Evolutionary conservation across 2,329 filamentous ascomycete species (phyloP), one percentile per base, ranked within the genome.

Genomic region (Zymoseptoria crescenta): DNA sequence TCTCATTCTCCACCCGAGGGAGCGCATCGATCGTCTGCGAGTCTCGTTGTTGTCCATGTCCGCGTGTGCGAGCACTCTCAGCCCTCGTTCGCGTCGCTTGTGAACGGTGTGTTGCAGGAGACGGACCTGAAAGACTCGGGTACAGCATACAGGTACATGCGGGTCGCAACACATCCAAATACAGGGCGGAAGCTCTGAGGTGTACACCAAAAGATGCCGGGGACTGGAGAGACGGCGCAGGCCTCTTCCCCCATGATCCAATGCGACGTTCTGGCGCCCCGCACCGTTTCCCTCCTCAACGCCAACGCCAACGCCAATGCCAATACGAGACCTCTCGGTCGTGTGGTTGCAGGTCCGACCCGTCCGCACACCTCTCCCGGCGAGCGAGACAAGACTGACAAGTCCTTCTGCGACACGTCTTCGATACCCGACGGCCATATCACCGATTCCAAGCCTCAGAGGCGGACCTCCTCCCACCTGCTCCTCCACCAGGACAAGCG

Each of bases 401-500:
- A 20, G n/a, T 52, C 51, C 29, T 27, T 7, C 24, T 19, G n/a
- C 49, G 19, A 21, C 49, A 8, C n/a, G n/a, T 52, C 9, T 20
- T 6, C 19, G 9, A n/a, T 9, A 52, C 50, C 8, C 51, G 29
- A 30, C 51, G 28, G 13, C 51, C 51, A 19, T 24, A 52, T 19
- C 20, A 52, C 24, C 24, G 51, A 30, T 28, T n/a, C 35, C 35
- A 45, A 45, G n/a, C 7, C 35, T 45, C 35, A 16, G 35, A n/a
- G 35, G 35, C 27, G 52, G 35, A 45, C 35, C 35, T 45, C 35
- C 54, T 10, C 54, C 9, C 56, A 56, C 19, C 55, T 29, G 45
- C 57, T 53, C 50, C 52, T 51, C 10, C 64, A 64, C 58, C 65
- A 68, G 20, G 52, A 67, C 56, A 73, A 73, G 65, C 68, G 72